phyloP scores from a whole-genome alignment of 371 early-diverging fungal species.

The Mortierella sp. region DNA sequence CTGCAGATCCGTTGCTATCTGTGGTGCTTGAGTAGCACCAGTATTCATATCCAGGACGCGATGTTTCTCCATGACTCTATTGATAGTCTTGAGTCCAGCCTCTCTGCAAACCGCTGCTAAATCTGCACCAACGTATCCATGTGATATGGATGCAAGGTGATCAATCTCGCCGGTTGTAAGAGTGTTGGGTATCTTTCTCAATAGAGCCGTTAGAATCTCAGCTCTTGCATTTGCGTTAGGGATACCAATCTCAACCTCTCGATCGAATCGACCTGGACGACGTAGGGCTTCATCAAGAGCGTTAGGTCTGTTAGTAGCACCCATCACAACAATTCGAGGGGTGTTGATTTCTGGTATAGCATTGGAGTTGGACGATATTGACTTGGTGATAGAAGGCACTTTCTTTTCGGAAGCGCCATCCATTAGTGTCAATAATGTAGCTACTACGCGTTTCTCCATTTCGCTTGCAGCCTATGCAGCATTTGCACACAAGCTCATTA shows the following conservation, averaged over 20 bases:
- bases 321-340: slow-evolving; percentile 87
- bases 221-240: slow-evolving; percentile 82
- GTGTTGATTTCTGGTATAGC: neutral
- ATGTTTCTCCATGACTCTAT: slow-evolving; percentile 60
- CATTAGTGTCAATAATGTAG: slow-evolving; percentile 96
- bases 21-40: neutral
- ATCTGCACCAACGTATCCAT: slow-evolving; percentile 99
- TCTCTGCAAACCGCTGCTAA: slow-evolving; percentile 89
- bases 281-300: slow-evolving; percentile 96
- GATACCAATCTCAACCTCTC: slow-evolving; percentile 96
- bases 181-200: slow-evolving; percentile 77
- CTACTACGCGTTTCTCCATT: slow-evolving; percentile 93
- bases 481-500: neutral
- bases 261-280: slow-evolving; percentile 98
- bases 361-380: slow-evolving; percentile 6
- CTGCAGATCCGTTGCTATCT: slow-evolving; percentile 4
- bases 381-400: slow-evolving; percentile 3
- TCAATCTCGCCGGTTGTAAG: slow-evolving; percentile 70
- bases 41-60: neutral
- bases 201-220: slow-evolving; percentile 82
- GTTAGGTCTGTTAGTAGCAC: slow-evolving; percentile 98
- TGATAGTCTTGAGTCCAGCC: slow-evolving; percentile 88
- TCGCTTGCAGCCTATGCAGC: slow-evolving; percentile 71
- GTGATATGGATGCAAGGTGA: slow-evolving; percentile 75
- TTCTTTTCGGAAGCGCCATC: slow-evolving; percentile 82